A percentile compares a stretch with the other conserved stretches of the same genome.
These are phyloP conservation scores for Phytophthora tubulina DNA, from an alignment of 352 stramenopile genomes.

Conservation along the genomic window DNA sequence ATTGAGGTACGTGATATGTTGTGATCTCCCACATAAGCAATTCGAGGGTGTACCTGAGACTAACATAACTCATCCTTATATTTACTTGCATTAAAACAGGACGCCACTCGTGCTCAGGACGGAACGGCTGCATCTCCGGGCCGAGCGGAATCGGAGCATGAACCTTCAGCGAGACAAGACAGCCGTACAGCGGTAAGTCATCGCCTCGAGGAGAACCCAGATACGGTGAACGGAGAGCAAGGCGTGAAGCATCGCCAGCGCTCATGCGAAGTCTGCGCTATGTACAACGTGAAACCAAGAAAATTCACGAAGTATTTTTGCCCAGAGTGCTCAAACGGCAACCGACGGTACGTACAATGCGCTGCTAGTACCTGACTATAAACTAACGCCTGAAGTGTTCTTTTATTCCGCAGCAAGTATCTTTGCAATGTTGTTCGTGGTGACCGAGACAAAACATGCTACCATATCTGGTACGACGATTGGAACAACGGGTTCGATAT, in stretches of 20 bases:
- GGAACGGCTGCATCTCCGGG: slow-evolving; percentile 2
- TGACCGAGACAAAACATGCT: slow-evolving; percentile 4
- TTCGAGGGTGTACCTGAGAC: neutral
- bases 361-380: neutral
- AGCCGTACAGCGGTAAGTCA: neutral
- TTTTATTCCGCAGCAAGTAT: slow-evolving; percentile 3
- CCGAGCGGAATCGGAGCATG: neutral
- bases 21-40: neutral
- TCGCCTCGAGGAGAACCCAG: slow-evolving; percentile 1
- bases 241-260: neutral
- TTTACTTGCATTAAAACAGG: neutral
- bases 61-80: slow-evolving; percentile 10
- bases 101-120: neutral
- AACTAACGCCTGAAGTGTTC: neutral
- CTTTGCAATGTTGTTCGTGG: slow-evolving; percentile 16
- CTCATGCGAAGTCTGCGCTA: neutral
- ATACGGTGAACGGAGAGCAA: slow-evolving; percentile 3
- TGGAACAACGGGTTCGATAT: slow-evolving; percentile 19
- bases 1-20: slow-evolving; percentile 9
- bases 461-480: slow-evolving; percentile 17
- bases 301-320: too few species aligned
- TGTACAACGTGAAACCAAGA: neutral
- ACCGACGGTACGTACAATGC: neutral
- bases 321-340: neutral
- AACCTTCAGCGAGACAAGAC: neutral